Evolutionary conservation across 2,329 filamentous ascomycete genomes (phyloP).

Genomic region (Exophiala bonariae): DNA sequence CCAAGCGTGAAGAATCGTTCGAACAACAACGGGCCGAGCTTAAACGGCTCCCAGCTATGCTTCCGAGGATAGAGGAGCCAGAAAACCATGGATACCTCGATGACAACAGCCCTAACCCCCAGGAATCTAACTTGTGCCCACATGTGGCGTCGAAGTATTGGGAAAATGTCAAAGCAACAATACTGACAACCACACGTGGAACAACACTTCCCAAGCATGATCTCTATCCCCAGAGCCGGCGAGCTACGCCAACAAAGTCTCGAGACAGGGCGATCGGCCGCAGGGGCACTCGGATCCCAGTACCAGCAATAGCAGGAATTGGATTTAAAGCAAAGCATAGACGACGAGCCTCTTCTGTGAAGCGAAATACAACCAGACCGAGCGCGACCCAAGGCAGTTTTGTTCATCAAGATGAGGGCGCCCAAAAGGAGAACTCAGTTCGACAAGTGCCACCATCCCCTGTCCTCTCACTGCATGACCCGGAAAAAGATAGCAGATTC

Average conservation of each 20-base stretch:
- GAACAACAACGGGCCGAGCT: conserved; percentile 19
- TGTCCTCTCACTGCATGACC: conserved; percentile 22
- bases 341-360: not conserved
- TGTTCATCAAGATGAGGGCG: not conserved
- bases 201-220: conserved; percentile 1
- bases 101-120: conserved; percentile 3
- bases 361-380: not conserved
- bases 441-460: conserved; percentile 6
- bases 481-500: conserved; percentile 18
- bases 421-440: not conserved
- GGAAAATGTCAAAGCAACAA: conserved; percentile 16
- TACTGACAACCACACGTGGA: conserved; percentile 3
- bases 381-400: not conserved
- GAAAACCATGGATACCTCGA: conserved; percentile 1
- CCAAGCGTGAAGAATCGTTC: conserved; percentile 19
- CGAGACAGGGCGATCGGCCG: conserved; percentile 5
- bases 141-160: conserved; percentile 10
- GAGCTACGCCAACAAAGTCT: conserved; percentile 1
- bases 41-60: conserved; percentile 3
- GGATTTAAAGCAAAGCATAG: not conserved
- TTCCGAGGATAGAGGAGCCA: not conserved
- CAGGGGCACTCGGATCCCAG: not conserved
- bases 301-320: not conserved
- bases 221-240: conserved; percentile 1
- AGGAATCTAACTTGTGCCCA: conserved; percentile 5